A percentile compares a stretch with the other conserved stretches of the same genome.
Evolutionary conservation across 2,329 filamentous ascomycete genomes (phyloP).

Genomic region (Phaeosphaeria sp.): DNA sequence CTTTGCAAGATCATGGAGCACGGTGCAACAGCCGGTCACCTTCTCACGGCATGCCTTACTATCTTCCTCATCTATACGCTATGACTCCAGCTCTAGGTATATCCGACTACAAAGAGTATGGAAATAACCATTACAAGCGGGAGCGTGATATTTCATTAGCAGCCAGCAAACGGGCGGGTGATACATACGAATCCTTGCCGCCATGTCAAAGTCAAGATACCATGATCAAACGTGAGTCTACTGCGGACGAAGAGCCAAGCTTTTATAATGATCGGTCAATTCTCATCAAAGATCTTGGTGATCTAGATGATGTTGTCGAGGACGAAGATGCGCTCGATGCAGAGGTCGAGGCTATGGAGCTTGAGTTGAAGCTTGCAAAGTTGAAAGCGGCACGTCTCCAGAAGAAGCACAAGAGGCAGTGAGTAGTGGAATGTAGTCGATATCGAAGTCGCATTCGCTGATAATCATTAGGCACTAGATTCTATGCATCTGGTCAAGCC

Average conservation of each 20-base stretch:
- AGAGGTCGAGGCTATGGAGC: slow-evolving; percentile 15
- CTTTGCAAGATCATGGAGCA: not conserved
- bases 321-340: slow-evolving; percentile 13
- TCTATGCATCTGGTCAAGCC: too few relatives aligned
- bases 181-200: not conserved
- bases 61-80: not conserved
- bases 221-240: slow-evolving; percentile 27
- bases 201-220: not conserved
- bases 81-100: slow-evolving; percentile 7
- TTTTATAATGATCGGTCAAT: slow-evolving; percentile 6
- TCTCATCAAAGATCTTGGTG: slow-evolving; percentile 6
- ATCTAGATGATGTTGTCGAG: not conserved
- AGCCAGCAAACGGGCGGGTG: not conserved
- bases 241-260: slow-evolving; percentile 8
- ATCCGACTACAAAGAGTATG: not conserved
- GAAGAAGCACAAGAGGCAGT: slow-evolving; percentile 5
- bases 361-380: slow-evolving; percentile 21
- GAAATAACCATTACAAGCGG: not conserved
- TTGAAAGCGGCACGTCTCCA: slow-evolving; percentile 10
- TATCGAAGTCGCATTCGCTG: too few relatives aligned
- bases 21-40: slow-evolving; percentile 5
- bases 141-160: not conserved
- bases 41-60: slow-evolving; percentile 4
- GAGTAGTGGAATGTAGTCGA: not conserved
- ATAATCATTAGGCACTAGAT: too few relatives aligned